phyloP scores from a whole-genome alignment of 2,329 filamentous ascomycete genomes.

The Rhynchosporium graminicola region DNA sequence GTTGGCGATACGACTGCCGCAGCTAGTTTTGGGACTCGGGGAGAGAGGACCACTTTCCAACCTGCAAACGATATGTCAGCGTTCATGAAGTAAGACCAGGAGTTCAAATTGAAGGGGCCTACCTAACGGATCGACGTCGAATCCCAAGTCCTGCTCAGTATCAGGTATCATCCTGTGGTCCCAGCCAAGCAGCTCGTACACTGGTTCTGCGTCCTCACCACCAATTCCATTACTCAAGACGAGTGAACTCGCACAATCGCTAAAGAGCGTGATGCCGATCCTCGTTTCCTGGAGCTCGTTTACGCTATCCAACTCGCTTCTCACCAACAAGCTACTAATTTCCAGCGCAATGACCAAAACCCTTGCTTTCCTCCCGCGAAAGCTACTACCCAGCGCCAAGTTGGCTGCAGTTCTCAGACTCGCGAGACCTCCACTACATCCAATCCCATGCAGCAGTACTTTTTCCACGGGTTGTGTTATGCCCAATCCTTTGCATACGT shows the following conservation, averaged over 20 bases:
- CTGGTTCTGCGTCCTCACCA: conserved; percentile 38
- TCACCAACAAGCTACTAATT: conserved; percentile 59
- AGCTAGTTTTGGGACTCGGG: conserved; percentile 60
- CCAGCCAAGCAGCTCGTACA: conserved; percentile 66
- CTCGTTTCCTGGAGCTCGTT: conserved; percentile 59
- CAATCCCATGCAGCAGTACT: conserved; percentile 65
- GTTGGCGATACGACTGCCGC: conserved; percentile 52
- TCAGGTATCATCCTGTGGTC: conserved; percentile 63
- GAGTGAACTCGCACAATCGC: conserved; percentile 67
- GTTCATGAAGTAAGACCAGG: conserved; percentile 3
- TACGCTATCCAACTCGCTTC: conserved; percentile 66
- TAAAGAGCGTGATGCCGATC: conserved; percentile 68
- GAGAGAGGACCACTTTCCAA: conserved; percentile 68
- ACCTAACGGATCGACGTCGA: conserved; percentile 64
- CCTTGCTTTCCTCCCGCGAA: conserved; percentile 59
- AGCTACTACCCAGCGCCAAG: conserved; percentile 62
- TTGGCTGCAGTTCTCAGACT: conserved; percentile 65
- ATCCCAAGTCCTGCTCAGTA: conserved; percentile 63
- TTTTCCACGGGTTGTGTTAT: conserved; percentile 62
- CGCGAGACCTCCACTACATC: conserved; percentile 65
- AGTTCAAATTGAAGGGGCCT: conserved; percentile 29
- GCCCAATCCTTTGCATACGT: conserved; percentile 59
- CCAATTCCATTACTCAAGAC: conserved; percentile 66
- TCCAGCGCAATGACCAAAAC: conserved; percentile 67
- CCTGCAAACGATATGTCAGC: conserved; percentile 41